Evolutionary conservation across 2,329 filamentous ascomycete species (phyloP), one percentile per base, ranked within the genome.

Genomic region (Colletotrichum cordylinicola): DNA sequence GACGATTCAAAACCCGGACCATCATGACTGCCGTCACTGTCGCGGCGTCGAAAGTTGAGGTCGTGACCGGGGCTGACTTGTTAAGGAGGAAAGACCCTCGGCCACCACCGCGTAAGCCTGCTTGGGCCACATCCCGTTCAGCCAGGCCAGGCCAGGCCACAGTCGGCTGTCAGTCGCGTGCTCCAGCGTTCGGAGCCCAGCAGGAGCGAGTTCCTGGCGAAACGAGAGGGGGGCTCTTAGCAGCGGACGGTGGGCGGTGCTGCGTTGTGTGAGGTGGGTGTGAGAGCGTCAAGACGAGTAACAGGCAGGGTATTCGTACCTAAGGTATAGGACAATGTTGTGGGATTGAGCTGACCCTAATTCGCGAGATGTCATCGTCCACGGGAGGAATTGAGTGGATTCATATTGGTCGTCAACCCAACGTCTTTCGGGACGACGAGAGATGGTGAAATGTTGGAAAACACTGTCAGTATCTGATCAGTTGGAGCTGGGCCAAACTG

Each of bases 151-250:
- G 56, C 27, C 33, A 10, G 37, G 37, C 37, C 48, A 39, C 55
- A 24, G 55, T 48, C 29, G 62, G 56, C 62, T 72, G 62, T 56
- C 73, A 75, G 69, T 75, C 56, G 73, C 62, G 55, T 75, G 73
- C 72, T 37, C 33, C 56, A 56, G 56, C 69, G 56, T 64, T 48
- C 43, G 33, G 39, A 37, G 62, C 62, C 56, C 56, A 72, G 43
- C 43, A 52, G 55, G 62, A 75, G 67, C 69, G 35, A 67, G 61
- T 67, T 29, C 69, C 39, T 56, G 27, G 69, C 69, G 73, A 67
- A 72, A 75, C 68, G 52, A 75, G 56, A 35, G 62, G 67, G 67
- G 69, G 73, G 43, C 43, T 56, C 55, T 72, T 62, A 67, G 69
- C 55, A 52, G 33, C 35, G 27, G 8, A 55, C 37, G 8, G 68